A percentile compares a stretch with the other conserved stretches of the same genome.
These are phyloP conservation scores for Saturnispora gosingensis DNA, from an alignment of 805 yeast species.

Conservation along the genomic window DNA sequence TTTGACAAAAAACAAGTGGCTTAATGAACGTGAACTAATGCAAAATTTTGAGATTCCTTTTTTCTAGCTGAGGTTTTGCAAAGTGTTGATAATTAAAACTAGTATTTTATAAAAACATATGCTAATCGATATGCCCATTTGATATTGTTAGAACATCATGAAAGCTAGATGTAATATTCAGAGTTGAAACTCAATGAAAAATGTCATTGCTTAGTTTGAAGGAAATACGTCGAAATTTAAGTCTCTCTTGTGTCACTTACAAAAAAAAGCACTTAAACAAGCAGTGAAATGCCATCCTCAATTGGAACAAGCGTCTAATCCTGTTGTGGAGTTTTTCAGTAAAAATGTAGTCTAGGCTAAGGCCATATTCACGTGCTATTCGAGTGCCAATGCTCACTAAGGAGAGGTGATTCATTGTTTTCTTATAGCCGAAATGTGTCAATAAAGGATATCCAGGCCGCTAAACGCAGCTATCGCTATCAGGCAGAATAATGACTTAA, in stretches of 20 bases:
- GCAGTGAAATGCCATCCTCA: no score
- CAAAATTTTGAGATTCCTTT: background rate
- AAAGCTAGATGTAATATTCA: background rate
- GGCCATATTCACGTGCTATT: background rate
- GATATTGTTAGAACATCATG: background rate
- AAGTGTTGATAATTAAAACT: background rate
- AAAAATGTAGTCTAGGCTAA: no score
- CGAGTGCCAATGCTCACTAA: background rate
- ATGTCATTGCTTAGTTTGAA: background rate
- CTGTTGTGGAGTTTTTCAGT: no score
- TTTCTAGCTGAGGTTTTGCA: background rate
- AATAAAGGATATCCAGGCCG: background rate
- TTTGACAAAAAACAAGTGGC: background rate
- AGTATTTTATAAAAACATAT: no score
- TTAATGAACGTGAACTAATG: background rate
- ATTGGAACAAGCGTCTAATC: no score
- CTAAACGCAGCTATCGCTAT: background rate
- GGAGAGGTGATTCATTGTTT: background rate
- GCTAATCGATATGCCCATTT: background rate
- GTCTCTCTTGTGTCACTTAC: no score
- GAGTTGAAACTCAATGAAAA: no score
- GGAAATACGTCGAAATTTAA: background rate
- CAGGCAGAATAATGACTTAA: background rate
- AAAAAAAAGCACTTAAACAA: no score
- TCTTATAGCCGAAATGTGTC: background rate